Conservation (phyloP, 352 stramenopile genomes). For the Pythium monospermum region DNA sequence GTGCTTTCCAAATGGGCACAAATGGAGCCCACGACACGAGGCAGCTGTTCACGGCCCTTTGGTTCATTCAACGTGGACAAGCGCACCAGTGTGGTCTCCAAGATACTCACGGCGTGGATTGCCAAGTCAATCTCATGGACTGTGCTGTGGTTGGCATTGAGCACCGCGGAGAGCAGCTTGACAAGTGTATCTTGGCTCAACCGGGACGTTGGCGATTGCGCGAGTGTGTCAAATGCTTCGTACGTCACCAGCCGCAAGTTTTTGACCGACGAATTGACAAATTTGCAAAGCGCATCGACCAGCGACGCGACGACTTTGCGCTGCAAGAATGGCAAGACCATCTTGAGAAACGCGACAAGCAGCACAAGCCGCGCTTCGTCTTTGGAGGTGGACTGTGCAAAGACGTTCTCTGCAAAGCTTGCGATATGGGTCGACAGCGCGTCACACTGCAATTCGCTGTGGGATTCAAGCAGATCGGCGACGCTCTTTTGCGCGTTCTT, state of each 20-base stretch:
- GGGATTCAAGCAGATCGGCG: conserved; percentile 64
- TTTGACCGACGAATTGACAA: conserved; percentile 65
- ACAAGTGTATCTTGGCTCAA: conserved; percentile 59
- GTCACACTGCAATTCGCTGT: conserved; percentile 67
- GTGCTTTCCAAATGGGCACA: conserved; percentile 71
- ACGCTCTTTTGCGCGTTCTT: conserved; percentile 75
- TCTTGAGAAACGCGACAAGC: conserved; percentile 79
- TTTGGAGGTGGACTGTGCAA: conserved; percentile 54
- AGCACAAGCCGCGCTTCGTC: conserved; percentile 70
- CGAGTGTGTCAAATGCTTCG: conserved; percentile 62
- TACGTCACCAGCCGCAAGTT: conserved; percentile 78
- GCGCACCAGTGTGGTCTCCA: conserved; percentile 57
- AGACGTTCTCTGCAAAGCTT: conserved; percentile 82
- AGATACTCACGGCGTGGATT: conserved; percentile 61
- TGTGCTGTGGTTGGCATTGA: conserved; percentile 53
- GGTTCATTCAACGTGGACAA: conserved; percentile 53
- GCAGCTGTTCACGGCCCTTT: conserved; percentile 56
- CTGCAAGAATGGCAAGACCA: conserved; percentile 70
- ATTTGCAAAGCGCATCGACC: conserved; percentile 66
- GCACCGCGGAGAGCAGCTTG: conserved; percentile 57
- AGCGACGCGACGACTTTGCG: conserved; percentile 77
- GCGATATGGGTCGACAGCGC: conserved; percentile 83
- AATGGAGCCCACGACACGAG: conserved; percentile 65
- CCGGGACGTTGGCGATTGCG: conserved; percentile 43
- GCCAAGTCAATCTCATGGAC: conserved; percentile 58